These are phyloP conservation scores for Beta vulgaris DNA, from an alignment of 148 eudicot species.

Conservation along the genomic window DNA sequence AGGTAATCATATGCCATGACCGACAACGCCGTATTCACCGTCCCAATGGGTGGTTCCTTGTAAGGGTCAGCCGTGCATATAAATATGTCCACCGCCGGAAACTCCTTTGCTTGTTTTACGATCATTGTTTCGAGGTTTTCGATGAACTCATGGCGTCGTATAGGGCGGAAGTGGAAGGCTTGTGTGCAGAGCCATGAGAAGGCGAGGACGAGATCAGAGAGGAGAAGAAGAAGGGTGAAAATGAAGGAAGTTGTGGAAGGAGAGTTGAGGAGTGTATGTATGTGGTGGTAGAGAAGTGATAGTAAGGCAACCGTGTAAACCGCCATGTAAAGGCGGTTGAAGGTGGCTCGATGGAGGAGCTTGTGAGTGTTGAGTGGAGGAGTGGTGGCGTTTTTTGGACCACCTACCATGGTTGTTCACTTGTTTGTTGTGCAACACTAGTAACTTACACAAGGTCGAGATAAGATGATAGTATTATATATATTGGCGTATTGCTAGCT, in stretches of 20 bases:
- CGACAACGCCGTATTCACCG: constrained; percentile 73
- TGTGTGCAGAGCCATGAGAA: constrained; percentile 58
- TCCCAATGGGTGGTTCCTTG: constrained; percentile 79
- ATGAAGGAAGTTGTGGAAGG: constrained; percentile 15
- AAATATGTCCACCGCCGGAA: constrained; percentile 61
- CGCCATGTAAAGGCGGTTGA: constrained; percentile 55
- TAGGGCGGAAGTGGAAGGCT: constrained; percentile 52
- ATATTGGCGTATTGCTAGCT: not conserved
- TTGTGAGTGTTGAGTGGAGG: constrained; percentile 37
- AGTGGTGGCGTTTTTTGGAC: constrained; percentile 5
- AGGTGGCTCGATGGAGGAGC: constrained; percentile 30
- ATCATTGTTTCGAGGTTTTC: constrained; percentile 37
- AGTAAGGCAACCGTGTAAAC: constrained; percentile 48
- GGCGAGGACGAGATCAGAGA: constrained; percentile 53
- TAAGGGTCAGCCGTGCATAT: constrained; percentile 86
- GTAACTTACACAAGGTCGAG: not conserved
- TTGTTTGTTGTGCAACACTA: not conserved
- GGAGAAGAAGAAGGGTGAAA: constrained; percentile 32
- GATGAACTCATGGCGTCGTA: constrained; percentile 39
- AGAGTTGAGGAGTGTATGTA: constrained; percentile 28
- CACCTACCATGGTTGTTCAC: constrained; percentile 8
- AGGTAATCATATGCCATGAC: constrained; percentile 86
- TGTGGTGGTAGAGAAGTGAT: constrained; percentile 51
- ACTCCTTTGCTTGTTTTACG: constrained; percentile 13
- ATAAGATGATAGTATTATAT: not conserved